Evolutionary conservation across 352 stramenopile genomes (phyloP).

Genomic region (Phytophthora ramorum): DNA sequence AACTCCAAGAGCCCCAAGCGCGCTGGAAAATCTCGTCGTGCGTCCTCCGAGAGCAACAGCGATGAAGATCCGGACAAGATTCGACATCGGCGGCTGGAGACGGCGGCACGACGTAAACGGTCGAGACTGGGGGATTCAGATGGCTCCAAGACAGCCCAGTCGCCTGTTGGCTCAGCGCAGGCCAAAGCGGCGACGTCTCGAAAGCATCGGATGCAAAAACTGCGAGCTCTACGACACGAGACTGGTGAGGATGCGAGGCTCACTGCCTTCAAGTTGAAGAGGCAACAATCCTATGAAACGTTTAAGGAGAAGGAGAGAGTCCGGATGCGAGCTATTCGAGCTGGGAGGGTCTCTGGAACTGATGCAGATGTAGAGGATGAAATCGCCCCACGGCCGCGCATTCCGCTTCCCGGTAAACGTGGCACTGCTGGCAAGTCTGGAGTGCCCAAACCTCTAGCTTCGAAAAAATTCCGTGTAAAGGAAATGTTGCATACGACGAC

Average conservation of each 20-base stretch:
- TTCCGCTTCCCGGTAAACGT: not conserved
- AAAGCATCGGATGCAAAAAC: constrained; percentile 11
- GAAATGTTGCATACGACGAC: not conserved
- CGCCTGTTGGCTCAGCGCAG: not conserved
- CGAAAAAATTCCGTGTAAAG: not conserved
- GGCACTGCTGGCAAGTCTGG: not conserved
- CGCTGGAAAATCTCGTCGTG: not conserved
- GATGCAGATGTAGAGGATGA: constrained; percentile 24
- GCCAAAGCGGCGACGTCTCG: constrained; percentile 2
- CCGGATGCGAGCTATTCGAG: constrained; percentile 9
- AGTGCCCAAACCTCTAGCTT: not conserved
- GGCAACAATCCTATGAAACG: not conserved
- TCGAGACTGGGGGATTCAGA: not conserved
- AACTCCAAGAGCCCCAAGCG: not conserved
- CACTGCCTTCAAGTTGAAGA: constrained; percentile 7
- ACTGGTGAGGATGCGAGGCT: constrained; percentile 6
- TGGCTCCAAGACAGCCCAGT: constrained; percentile 2
- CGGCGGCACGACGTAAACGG: constrained; percentile 7
- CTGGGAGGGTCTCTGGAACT: not conserved
- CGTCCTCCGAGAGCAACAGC: not conserved
- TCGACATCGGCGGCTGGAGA: constrained; percentile 4
- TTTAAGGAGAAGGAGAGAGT: constrained; percentile 7
- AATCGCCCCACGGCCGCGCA: not conserved
- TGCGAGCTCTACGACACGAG: not conserved
- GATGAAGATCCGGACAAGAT: not conserved